These are phyloP conservation scores for Rosa multiflora DNA, from an alignment of 306 rosid species.

Conservation along the genomic window DNA sequence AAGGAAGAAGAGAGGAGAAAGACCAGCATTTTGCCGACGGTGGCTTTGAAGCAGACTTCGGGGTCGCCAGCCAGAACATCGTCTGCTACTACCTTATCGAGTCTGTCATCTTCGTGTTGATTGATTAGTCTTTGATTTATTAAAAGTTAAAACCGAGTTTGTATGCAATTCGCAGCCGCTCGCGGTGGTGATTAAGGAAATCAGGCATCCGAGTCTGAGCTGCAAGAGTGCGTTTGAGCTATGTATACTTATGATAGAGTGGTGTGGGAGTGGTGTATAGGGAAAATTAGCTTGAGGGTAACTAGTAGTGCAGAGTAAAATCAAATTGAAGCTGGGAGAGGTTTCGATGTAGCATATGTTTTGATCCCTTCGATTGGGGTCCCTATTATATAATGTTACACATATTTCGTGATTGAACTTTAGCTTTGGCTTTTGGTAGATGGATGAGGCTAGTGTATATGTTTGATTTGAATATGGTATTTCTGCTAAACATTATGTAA, in stretches of 20 bases:
- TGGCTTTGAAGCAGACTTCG: slow-evolving; percentile 62
- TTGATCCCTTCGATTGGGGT: background rate
- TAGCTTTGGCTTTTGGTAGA: background rate
- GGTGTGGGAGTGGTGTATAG: slow-evolving; percentile 19
- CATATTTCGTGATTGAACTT: background rate
- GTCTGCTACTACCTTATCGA: slow-evolving; percentile 76
- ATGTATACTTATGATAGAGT: slow-evolving; percentile 5
- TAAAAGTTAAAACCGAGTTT: background rate
- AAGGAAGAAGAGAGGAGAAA: slow-evolving; percentile 81
- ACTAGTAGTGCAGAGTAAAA: background rate
- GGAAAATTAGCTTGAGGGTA: background rate
- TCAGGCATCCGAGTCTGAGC: slow-evolving; percentile 39
- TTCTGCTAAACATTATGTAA: too few relatives aligned
- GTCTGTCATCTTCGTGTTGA: slow-evolving; percentile 55
- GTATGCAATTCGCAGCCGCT: slow-evolving; percentile 51
- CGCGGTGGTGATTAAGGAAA: slow-evolving; percentile 26
- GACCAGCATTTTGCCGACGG: slow-evolving; percentile 59
- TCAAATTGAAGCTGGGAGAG: background rate
- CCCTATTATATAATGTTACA: background rate
- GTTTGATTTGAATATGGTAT: background rate
- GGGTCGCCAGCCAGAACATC: slow-evolving; percentile 82
- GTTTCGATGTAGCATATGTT: background rate
- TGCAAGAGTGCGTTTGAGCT: slow-evolving; percentile 28
- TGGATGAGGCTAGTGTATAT: background rate
- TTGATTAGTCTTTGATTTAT: background rate